These are phyloP conservation scores for Lachnellula cervina DNA, from an alignment of 2,329 filamentous ascomycete species.

Conservation along the genomic window DNA sequence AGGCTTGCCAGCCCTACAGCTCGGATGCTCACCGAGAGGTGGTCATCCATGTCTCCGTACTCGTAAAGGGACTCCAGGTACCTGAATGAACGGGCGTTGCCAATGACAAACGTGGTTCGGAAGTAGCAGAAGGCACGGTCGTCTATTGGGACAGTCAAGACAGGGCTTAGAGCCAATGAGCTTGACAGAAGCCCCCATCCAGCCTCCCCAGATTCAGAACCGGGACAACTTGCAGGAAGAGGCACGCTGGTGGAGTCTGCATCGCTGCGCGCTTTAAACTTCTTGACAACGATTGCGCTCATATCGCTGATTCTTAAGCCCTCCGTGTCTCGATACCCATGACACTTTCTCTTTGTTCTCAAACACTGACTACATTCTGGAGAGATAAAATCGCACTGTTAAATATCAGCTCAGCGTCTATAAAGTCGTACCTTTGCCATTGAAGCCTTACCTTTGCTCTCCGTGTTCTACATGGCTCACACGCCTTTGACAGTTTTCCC, in stretches of 20 bases:
- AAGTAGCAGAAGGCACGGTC: slow-evolving; percentile 2
- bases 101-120: slow-evolving; percentile 2
- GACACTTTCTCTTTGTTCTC: slow-evolving; percentile 1
- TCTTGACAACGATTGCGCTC: slow-evolving; percentile 2
- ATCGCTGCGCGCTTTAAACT: neutral
- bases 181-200: neutral
- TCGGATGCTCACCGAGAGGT: slow-evolving; percentile 1
- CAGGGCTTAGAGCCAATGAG: neutral
- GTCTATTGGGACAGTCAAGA: neutral
- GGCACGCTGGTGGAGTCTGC: neutral
- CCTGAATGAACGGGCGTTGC: slow-evolving; percentile 1
- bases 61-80: slow-evolving; percentile 1
- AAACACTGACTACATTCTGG: slow-evolving; percentile 4
- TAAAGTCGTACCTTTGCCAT: neutral
- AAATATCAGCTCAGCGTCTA: neutral
- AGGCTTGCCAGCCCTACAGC: slow-evolving; percentile 49
- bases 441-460: slow-evolving; percentile 2
- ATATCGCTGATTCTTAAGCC: slow-evolving; percentile 4
- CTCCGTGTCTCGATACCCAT: slow-evolving; percentile 7
- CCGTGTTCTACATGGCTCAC: slow-evolving; percentile 2
- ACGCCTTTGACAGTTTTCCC: slow-evolving; percentile 8
- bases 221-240: neutral
- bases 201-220: neutral
- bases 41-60: neutral
- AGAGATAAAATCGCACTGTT: slow-evolving; percentile 4